Conservation (phyloP, 1,284 basidiomycete genomes). For the Heliocybe sulcata region DNA sequence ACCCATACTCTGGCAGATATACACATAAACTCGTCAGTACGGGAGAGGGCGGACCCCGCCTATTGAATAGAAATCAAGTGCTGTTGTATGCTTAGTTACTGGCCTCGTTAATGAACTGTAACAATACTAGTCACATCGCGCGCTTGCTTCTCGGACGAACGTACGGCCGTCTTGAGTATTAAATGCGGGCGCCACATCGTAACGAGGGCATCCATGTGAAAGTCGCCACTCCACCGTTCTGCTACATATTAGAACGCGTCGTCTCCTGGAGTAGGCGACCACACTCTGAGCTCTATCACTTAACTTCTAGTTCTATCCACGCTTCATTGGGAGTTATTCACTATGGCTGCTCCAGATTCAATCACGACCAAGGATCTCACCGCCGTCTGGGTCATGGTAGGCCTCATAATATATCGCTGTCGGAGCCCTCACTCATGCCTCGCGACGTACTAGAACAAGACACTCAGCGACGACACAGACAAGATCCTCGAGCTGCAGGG, state of each 20-base stretch:
- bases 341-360: constrained; percentile 45
- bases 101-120: too few species aligned
- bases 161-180: not conserved
- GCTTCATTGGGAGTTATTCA: not conserved
- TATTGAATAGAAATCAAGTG: too few species aligned
- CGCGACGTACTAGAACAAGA: constrained; percentile 39
- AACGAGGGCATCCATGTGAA: not conserved
- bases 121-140: not conserved
- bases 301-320: too few species aligned
- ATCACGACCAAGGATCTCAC: constrained; percentile 40
- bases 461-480: constrained; percentile 46
- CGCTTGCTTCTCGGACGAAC: not conserved
- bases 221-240: not conserved
- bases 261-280: not conserved
- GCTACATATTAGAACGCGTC: too few species aligned
- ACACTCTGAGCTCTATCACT: not conserved
- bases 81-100: too few species aligned
- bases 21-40: too few species aligned
- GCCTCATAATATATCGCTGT: constrained; percentile 4
- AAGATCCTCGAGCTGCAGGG: constrained; percentile 55
- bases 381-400: constrained; percentile 37
- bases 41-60: too few species aligned
- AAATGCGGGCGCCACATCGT: not conserved
- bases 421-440: not conserved
- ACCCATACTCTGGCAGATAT: too few species aligned